These are phyloP conservation scores for Apiotrichum laibachii DNA, from an alignment of 1,284 basidiomycete genomes.

Conservation along the genomic window DNA sequence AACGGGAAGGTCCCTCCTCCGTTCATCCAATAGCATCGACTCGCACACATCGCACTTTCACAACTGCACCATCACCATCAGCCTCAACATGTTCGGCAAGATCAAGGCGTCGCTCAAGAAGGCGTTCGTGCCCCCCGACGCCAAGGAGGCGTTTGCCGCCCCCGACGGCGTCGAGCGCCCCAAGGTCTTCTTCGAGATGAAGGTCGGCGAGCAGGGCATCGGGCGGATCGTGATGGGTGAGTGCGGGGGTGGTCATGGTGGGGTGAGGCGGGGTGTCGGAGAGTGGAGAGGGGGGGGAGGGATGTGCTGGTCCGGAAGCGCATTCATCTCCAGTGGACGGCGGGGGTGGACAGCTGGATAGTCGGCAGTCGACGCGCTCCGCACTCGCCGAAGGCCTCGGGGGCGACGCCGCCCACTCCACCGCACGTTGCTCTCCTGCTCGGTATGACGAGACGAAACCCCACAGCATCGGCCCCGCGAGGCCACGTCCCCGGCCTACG, in stretches of 20 bases:
- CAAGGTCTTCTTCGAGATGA: conserved; percentile 13
- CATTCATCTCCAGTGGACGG: neutral
- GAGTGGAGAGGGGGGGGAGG: neutral
- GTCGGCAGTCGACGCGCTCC: too few species aligned
- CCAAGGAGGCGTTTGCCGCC: conserved; percentile 1
- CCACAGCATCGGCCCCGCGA: too few species aligned
- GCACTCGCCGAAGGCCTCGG: too few species aligned
- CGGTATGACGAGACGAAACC: too few species aligned
- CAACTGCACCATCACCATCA: too few species aligned
- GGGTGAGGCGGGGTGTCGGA: neutral
- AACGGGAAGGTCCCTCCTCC: too few species aligned
- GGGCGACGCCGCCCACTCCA: too few species aligned
- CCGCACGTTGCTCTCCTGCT: too few species aligned
- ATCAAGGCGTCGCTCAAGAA: conserved; percentile 13
- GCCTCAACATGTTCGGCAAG: conserved; percentile 20
- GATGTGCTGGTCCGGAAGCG: neutral
- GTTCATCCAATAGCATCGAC: too few species aligned
- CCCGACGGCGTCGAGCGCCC: conserved; percentile 17
- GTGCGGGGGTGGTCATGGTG: neutral
- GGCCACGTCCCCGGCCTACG: neutral
- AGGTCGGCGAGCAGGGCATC: conserved; percentile 1
- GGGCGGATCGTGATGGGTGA: conserved; percentile 17
- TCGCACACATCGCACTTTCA: too few species aligned
- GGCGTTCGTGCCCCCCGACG: conserved; percentile 19
- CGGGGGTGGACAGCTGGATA: too few species aligned